phyloP scores from a whole-genome alignment of 75 land plant species.

The Pinus tabuliformis region DNA sequence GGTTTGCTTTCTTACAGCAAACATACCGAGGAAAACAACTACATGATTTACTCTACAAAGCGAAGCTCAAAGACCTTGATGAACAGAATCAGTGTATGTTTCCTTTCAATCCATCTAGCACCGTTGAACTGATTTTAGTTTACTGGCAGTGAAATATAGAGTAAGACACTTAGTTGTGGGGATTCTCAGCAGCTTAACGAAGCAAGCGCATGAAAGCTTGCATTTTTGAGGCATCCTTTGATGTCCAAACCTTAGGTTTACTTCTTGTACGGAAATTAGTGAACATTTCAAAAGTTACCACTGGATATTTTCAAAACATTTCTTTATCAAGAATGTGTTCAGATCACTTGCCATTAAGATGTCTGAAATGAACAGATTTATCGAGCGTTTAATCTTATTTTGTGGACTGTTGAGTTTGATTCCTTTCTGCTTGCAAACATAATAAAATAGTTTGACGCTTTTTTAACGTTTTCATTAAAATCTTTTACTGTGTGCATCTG shows the following conservation, averaged over 20 bases:
- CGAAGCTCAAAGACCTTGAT: conserved; percentile 62
- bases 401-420: neutral
- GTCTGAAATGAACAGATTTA: neutral
- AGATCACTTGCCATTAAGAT: too few relatives aligned
- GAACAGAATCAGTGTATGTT: conserved; percentile 61
- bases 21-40: conserved; percentile 91
- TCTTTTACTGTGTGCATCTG: neutral
- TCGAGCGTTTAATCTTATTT: neutral
- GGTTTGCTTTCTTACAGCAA: conserved; percentile 45
- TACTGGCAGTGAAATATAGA: neutral
- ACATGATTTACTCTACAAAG: conserved; percentile 82
- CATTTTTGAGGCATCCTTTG: too few relatives aligned
- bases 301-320: too few relatives aligned
- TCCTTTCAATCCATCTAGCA: neutral
- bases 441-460: neutral
- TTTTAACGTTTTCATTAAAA: neutral
- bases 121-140: neutral
- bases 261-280: too few relatives aligned
- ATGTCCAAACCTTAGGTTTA: too few relatives aligned
- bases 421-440: neutral
- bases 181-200: neutral
- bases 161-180: neutral
- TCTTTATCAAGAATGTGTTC: too few relatives aligned
- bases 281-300: too few relatives aligned
- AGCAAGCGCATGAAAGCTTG: neutral